Base-by-base conservation (phyloP, 176 grass and related monocot species). In the Stipa capillata region DNA sequence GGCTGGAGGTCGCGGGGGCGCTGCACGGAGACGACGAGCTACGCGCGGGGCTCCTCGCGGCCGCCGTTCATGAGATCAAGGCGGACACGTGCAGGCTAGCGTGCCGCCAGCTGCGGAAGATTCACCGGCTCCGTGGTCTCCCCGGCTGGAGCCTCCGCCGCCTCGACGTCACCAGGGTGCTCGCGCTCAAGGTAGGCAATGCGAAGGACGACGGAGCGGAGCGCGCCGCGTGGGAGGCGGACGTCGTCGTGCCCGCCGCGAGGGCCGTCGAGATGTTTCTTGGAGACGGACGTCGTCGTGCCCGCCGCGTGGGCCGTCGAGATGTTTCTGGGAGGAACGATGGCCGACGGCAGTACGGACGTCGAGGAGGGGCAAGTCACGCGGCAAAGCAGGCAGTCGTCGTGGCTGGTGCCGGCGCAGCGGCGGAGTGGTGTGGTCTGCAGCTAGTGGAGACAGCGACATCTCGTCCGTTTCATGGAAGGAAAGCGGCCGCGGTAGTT, bases 1-100 rank as follows among this genome's bases (percentile, higher is more conserved):
- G 82, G 9, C 32, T 18, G 1, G 85, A 85, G 65, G 39, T 20
- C 4, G 0, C 11, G 2, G 34, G 63, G 12, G 35, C 11, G 14
- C 36, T 73, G 2, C 43, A 83, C 5, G 76, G 60, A 5, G 61
- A 28, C 32, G 32, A 79, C 6, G 48, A 9, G 37, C 39, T 61
- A 35, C 72, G 62, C 16, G 39, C 17, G 32, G 20, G 15, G 66
- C 28, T 87, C 1, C 68, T 93, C 24, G 67, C 39, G 1, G 69
- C 10, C 0, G 85, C 78, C 11, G 44, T 86, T 4, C 36, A 72
- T 5, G 79, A 76, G 36, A 88, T 93, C 73, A 93, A 93, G 72
- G 37, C 8, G 31, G 90, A 88, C 31, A 93, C 91, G 7, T 83
- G 72, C 51, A 80, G 20, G 18, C 72, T 93, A 11, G 73, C 82